phyloP scores from a whole-genome alignment of 139 green algal genomes.

The Chlorella ohadii region DNA sequence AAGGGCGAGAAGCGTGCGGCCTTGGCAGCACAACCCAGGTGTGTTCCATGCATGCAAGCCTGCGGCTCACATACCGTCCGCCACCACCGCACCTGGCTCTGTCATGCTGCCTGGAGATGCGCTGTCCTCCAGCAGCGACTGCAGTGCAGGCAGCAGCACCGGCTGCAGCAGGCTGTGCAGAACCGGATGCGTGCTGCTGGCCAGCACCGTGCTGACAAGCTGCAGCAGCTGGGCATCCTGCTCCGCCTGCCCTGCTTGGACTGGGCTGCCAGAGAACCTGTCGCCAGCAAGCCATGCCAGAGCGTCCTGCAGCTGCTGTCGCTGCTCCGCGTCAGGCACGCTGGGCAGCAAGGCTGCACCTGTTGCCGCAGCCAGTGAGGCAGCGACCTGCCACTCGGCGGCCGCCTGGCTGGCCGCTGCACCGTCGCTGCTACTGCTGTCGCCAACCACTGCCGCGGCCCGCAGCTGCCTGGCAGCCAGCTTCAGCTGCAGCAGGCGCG shows the following conservation, averaged over 20 bases:
- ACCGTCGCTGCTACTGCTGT: neutral
- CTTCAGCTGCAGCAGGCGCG: conserved; percentile 78
- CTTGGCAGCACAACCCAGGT: no score
- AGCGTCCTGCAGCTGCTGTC: neutral
- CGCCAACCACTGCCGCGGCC: conserved; percentile 14
- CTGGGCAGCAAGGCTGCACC: conserved; percentile 56
- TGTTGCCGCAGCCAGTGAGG: conserved; percentile 57
- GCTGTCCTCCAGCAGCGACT: conserved; percentile 9
- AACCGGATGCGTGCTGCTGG: conserved; percentile 25
- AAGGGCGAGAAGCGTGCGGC: neutral
- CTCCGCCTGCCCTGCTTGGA: neutral
- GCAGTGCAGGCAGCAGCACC: conserved; percentile 55
- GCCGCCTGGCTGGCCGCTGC: neutral
- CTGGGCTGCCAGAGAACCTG: neutral
- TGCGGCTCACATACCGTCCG: no score
- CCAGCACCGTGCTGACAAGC: neutral
- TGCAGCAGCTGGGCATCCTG: conserved; percentile 6
- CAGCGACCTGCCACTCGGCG: conserved; percentile 42
- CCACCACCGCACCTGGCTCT: no score
- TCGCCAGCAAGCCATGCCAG: conserved; percentile 11
- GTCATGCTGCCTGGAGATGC: no score
- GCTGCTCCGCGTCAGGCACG: conserved; percentile 27
- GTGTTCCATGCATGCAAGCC: no score
- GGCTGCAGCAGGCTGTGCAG: conserved; percentile 42
- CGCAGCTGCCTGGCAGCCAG: conserved; percentile 59